phyloP scores from a whole-genome alignment of 257 asterid genomes.

The Solanum okadae region DNA sequence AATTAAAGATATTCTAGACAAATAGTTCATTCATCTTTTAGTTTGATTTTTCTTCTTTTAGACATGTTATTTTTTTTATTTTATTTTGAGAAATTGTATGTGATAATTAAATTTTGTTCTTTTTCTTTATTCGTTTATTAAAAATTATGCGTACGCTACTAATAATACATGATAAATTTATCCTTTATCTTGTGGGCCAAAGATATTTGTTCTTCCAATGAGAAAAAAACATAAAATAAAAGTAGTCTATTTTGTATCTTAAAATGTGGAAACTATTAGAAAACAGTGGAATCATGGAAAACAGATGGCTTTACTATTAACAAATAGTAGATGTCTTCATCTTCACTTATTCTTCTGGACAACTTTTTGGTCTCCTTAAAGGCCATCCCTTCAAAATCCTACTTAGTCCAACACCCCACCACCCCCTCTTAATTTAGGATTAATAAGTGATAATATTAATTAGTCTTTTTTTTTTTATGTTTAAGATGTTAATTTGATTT shows the following conservation, averaged over 20 bases:
- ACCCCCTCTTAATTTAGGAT: not conserved
- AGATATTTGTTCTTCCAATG: not conserved
- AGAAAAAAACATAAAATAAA: not conserved
- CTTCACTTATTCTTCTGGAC: not conserved
- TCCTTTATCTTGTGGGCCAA: not conserved
- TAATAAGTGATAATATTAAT: not conserved
- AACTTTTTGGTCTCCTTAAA: constrained; percentile 11
- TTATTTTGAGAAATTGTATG: too few species aligned
- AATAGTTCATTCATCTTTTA: too few species aligned
- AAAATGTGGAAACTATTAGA: not conserved
- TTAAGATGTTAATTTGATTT: not conserved
- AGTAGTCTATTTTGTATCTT: not conserved
- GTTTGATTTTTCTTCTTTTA: too few species aligned
- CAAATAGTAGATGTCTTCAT: constrained; percentile 1
- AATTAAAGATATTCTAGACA: too few species aligned
- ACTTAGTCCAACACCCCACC: not conserved
- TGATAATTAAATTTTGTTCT: too few species aligned
- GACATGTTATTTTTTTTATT: too few species aligned
- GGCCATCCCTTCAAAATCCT: not conserved
- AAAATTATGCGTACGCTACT: too few species aligned
- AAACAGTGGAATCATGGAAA: not conserved
- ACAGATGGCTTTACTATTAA: not conserved
- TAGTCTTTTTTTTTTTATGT: not conserved
- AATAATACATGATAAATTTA: too few species aligned
- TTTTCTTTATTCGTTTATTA: too few species aligned